Conservation (phyloP, 192 early-diverging fungal genomes). For the Gonapodya sp. region DNA sequence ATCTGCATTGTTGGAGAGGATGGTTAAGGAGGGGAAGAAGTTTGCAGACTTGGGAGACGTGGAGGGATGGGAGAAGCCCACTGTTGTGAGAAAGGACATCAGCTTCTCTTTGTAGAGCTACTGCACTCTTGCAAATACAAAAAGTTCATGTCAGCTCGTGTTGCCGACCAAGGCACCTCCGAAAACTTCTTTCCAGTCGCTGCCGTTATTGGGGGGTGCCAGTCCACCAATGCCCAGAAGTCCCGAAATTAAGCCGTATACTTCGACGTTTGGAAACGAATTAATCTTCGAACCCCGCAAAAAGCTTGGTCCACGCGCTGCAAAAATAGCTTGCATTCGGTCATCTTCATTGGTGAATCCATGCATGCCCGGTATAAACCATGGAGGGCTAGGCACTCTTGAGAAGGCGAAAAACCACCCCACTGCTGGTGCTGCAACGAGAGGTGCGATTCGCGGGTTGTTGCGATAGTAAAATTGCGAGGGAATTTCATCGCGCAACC, state of each 20-base stretch:
- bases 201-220: background rate
- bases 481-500: conserved; percentile 62
- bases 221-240: conserved; percentile 35
- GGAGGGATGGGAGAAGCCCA: background rate
- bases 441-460: conserved; percentile 60
- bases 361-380: conserved; percentile 52
- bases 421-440: conserved; percentile 56
- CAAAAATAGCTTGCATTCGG: conserved; percentile 78
- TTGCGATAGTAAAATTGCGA: conserved; percentile 58
- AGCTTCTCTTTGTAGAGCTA: too few relatives aligned
- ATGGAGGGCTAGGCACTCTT: conserved; percentile 17
- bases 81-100: too few relatives aligned
- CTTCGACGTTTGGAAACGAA: conserved; percentile 59
- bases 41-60: conserved; percentile 3
- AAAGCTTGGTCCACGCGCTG: conserved; percentile 68
- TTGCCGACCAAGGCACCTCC: background rate
- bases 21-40: conserved; percentile 9
- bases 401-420: conserved; percentile 49
- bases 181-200: background rate
- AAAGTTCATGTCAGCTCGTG: too few relatives aligned
- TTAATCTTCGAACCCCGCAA: conserved; percentile 12
- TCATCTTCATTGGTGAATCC: conserved; percentile 69
- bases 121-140: too few relatives aligned
- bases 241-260: conserved; percentile 54
- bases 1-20: background rate